A percentile compares a stretch with the other conserved stretches of the same genome.
These are phyloP conservation scores for Epichloe gansuensis DNA, from an alignment of 2,329 filamentous ascomycete species.

Conservation along the genomic window DNA sequence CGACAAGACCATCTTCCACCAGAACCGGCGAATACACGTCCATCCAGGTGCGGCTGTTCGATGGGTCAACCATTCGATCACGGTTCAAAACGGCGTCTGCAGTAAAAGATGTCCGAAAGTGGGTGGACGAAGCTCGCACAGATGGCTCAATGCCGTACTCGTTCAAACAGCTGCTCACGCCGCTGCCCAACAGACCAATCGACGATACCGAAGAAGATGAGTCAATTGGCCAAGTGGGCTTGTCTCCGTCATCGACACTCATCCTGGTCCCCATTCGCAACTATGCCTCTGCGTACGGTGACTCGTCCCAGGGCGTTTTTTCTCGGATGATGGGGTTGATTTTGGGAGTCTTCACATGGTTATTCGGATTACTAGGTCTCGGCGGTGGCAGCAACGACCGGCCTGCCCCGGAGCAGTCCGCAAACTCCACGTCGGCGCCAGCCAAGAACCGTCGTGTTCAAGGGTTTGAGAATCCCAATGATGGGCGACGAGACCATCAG, in stretches of 20 bases:
- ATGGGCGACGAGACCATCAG: constrained; percentile 47
- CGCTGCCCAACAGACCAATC: constrained; percentile 61
- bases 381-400: constrained; percentile 1
- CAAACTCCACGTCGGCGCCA: constrained; percentile 8
- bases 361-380: constrained; percentile 21
- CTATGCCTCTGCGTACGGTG: constrained; percentile 29
- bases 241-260: constrained; percentile 69
- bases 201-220: constrained; percentile 62
- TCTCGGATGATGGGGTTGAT: constrained; percentile 19
- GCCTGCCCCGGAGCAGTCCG: neutral
- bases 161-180: constrained; percentile 74
- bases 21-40: constrained; percentile 27
- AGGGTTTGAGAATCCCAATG: constrained; percentile 32
- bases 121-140: constrained; percentile 55
- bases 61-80: constrained; percentile 65
- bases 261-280: constrained; percentile 60
- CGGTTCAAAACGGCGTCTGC: constrained; percentile 54
- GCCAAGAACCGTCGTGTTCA: constrained; percentile 14
- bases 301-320: constrained; percentile 15
- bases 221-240: constrained; percentile 53
- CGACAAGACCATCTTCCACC: constrained; percentile 17
- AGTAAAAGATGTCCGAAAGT: constrained; percentile 57
- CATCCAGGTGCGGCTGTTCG: constrained; percentile 70
- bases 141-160: constrained; percentile 55
- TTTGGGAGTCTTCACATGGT: constrained; percentile 22